Evolutionary conservation across 139 green algal species (phyloP).

Genomic region (Zygnema cylindricum): DNA sequence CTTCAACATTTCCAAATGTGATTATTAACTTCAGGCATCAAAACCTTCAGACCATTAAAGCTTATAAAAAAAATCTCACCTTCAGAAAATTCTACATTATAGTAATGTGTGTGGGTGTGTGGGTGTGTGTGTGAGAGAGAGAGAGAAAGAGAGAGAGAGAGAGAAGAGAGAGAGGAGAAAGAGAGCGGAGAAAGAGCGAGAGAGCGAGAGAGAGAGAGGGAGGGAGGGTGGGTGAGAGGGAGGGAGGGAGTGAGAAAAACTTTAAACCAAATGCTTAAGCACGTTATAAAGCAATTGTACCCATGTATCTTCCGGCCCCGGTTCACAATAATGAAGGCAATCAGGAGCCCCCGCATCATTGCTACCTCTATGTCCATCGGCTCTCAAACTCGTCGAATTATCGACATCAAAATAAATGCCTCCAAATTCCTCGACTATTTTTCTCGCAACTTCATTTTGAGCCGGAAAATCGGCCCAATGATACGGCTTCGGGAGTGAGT

Average conservation of each 20-base stretch:
- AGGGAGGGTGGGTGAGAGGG: not conserved
- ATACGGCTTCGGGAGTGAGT: slow-evolving; percentile 8
- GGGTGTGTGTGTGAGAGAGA: too few relatives aligned
- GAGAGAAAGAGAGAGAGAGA: not conserved
- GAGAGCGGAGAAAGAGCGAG: not conserved
- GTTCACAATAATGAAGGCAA: slow-evolving; percentile 47
- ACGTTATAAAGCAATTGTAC: slow-evolving; percentile 36
- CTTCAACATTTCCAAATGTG: too few relatives aligned
- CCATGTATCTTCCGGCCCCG: slow-evolving; percentile 35
- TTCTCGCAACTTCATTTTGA: slow-evolving; percentile 23
- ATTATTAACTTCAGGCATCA: too few relatives aligned
- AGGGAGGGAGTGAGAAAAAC: not conserved
- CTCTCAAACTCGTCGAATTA: slow-evolving; percentile 25
- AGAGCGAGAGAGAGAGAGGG: not conserved
- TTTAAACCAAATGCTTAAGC: slow-evolving; percentile 7
- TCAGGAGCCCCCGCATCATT: not conserved
- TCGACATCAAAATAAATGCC: slow-evolving; percentile 36
- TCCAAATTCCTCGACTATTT: slow-evolving; percentile 4
- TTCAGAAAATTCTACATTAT: too few relatives aligned
- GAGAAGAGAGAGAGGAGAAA: not conserved
- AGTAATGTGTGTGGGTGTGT: too few relatives aligned
- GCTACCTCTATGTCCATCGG: slow-evolving; percentile 23
- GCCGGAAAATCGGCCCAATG: slow-evolving; percentile 18
- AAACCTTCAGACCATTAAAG: too few relatives aligned
- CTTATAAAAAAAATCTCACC: too few relatives aligned